These are phyloP conservation scores for Citrus unshiu DNA, from an alignment of 345 rosid genomes.

Conservation along the genomic window DNA sequence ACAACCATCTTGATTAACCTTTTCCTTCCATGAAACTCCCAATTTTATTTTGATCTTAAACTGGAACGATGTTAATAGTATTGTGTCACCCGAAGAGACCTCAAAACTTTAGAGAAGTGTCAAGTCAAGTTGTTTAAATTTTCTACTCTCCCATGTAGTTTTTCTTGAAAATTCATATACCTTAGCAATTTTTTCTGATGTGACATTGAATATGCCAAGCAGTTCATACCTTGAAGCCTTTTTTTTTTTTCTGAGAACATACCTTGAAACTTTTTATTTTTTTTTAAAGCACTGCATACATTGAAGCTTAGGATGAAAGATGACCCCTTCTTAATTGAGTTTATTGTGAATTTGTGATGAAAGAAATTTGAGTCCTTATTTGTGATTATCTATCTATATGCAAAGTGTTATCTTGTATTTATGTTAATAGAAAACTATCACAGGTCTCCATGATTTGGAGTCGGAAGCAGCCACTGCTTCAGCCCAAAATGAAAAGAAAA, in stretches of 20 bases:
- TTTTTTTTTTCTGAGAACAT: too few relatives aligned
- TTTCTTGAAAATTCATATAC: background rate
- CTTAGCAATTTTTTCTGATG: background rate
- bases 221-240: background rate
- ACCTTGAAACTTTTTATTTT: too few relatives aligned
- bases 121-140: background rate
- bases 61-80: background rate
- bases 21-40: background rate
- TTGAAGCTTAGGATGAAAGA: background rate
- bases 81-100: background rate
- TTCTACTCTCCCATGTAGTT: background rate
- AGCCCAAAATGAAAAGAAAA: slow-evolving; percentile 20
- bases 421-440: background rate
- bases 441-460: slow-evolving; percentile 15
- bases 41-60: background rate
- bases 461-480: slow-evolving; percentile 17
- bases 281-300: too few relatives aligned
- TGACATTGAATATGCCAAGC: background rate
- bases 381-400: background rate
- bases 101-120: background rate
- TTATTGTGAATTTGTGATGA: slow-evolving; percentile 2
- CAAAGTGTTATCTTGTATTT: background rate
- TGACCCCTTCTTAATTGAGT: background rate
- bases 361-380: background rate
- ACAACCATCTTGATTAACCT: background rate